Evolutionary conservation across 208 protist genomes (phyloP).

Genomic region (Crithidia sp.): DNA sequence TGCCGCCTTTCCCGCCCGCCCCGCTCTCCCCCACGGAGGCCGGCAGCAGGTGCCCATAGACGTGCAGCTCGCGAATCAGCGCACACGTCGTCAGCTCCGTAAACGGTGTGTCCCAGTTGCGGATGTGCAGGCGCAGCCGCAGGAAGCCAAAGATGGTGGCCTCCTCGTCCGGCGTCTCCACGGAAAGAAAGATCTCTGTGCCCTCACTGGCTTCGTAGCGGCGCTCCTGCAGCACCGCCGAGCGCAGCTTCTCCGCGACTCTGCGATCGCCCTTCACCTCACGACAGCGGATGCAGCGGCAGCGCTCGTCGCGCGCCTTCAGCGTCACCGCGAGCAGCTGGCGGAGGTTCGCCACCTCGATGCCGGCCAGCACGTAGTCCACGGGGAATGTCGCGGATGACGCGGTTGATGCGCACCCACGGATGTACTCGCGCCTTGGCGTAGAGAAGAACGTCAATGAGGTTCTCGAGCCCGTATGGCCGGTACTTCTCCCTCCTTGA

Average conservation of each 20-base stretch:
- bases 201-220: conserved; percentile 72
- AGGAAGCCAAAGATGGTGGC: conserved; percentile 83
- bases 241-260: conserved; percentile 47
- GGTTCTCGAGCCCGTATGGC: conserved; percentile 89
- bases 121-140: conserved; percentile 71
- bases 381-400: conserved; percentile 99
- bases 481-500: conserved; percentile 94
- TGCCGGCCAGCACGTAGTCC: conserved; percentile 96
- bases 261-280: conserved; percentile 86
- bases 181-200: conserved; percentile 81
- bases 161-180: conserved; percentile 69
- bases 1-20: not conserved
- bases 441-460: conserved; percentile 96
- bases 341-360: conserved; percentile 97
- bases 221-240: conserved; percentile 60
- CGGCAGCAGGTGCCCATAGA: conserved; percentile 90
- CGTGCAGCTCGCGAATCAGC: conserved; percentile 98
- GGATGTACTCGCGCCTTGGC: conserved; percentile 96
- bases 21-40: conserved; percentile 35
- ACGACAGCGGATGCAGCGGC: conserved; percentile 95
- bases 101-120: conserved; percentile 94
- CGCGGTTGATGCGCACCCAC: conserved; percentile 98
- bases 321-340: conserved; percentile 95
- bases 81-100: conserved; percentile 90
- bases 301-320: conserved; percentile 85